These are phyloP conservation scores for Sporothrix mexicana DNA, from an alignment of 2,329 filamentous ascomycete species.

Conservation along the genomic window DNA sequence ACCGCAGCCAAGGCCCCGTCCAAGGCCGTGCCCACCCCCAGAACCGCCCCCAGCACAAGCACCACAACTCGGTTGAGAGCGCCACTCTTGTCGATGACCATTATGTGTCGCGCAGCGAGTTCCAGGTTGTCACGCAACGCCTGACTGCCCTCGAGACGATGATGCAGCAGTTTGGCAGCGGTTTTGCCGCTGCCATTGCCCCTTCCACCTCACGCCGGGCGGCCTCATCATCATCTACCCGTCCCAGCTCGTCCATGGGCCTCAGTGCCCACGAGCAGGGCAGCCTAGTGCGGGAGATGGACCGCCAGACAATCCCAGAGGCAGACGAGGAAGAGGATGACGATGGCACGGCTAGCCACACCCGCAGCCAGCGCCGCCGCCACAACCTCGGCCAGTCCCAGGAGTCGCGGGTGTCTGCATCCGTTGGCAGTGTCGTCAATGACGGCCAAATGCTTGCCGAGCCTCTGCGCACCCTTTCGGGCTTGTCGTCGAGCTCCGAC, in stretches of 20 bases:
- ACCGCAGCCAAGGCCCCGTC: neutral
- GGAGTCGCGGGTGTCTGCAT: neutral
- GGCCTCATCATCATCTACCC: neutral
- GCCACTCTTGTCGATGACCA: neutral
- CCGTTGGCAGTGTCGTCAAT: neutral
- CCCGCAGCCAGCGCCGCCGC: slow-evolving; percentile 36
- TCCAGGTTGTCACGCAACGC: slow-evolving; percentile 26
- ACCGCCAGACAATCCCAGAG: slow-evolving; percentile 39
- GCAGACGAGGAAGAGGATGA: slow-evolving; percentile 1
- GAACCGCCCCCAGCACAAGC: neutral
- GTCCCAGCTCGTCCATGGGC: neutral
- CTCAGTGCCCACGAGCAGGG: slow-evolving; percentile 31
- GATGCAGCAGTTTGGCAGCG: neutral
- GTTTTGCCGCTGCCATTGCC: neutral
- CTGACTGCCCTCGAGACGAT: slow-evolving; percentile 20
- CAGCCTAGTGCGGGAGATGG: slow-evolving; percentile 43
- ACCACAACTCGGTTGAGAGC: slow-evolving; percentile 8
- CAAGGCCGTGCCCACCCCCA: slow-evolving; percentile 4
- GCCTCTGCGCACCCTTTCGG: slow-evolving; percentile 33
- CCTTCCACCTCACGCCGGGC: neutral
- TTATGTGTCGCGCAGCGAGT: slow-evolving; percentile 27
- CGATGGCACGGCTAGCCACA: neutral
- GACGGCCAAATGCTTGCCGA: neutral
- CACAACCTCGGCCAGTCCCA: neutral
- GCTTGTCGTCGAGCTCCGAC: slow-evolving; percentile 38